Base-by-base conservation (phyloP, 495 filamentous ascomycete species). In the Xylaria palmicola region DNA sequence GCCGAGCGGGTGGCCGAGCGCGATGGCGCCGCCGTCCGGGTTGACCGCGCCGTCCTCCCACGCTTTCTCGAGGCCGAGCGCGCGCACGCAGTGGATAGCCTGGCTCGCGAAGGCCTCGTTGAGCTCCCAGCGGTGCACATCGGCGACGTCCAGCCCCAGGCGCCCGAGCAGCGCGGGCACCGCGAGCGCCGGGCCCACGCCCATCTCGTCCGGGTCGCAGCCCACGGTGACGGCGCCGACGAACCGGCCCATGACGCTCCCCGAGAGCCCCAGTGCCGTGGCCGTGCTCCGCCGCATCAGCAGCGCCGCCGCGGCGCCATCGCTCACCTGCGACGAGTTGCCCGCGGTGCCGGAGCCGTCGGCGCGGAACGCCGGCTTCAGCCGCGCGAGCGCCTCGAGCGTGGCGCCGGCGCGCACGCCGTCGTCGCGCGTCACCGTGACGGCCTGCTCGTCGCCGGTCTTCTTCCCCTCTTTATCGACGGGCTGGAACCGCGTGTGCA, bases 71-170 rank as follows among this genome's bases (percentile, higher is more conserved):
- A 92, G 70, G 0, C 90, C 90, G 17, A 96, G 76, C 74, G 87
- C 83, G 64, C 90, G 76, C 34, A 91, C 71, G 68, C 88, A 93
- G 77, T 95, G 90, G 9, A 97, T 71, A 12, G 90, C 87, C 77
- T 97, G 93, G 55, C 87, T 90, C 4, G 93, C 93, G 75, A 96
- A 97, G 19, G 93, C 92, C 81, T 97, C 93, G 74, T 97, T 97
- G 72, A 97, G 87, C 81, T 97, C 93, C 92, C 92, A 97, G n/a
- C 93, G 77, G 6, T 88, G 83, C 0, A 97, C 87, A 49, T 97
- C 90, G 9, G 78, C 75, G 6, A 78, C 85, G 49, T 68, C 66
- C 36, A 96, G 61, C 17, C 86, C 90, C 9, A 88, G 80, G 56
- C 82, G 80, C 48, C 80, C 69, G 19, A 96, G 76, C 41, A 96